These are phyloP conservation scores for Trichoderma sp. DNA, from an alignment of 2,329 filamentous ascomycete genomes.

Conservation along the genomic window DNA sequence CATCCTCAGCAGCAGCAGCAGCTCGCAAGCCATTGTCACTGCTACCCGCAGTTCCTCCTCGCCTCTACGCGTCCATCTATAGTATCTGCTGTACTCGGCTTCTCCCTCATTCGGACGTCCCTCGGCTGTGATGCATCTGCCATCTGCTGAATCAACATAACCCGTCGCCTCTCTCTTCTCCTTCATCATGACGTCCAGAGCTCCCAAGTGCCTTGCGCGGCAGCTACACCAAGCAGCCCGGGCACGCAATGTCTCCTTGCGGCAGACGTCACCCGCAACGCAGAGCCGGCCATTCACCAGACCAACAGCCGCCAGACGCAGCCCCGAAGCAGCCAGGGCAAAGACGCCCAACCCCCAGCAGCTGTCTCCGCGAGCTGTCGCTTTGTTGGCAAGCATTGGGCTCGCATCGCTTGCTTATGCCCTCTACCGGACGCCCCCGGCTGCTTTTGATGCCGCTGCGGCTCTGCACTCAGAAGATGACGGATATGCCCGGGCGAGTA, in stretches of 20 bases:
- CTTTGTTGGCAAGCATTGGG: slow-evolving; percentile 22
- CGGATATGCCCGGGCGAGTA: background rate
- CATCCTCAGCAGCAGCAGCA: background rate
- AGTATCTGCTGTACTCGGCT: background rate
- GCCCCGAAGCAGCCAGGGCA: slow-evolving; percentile 1
- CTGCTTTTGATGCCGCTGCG: slow-evolving; percentile 21
- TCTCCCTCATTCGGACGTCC: background rate
- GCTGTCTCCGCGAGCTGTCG: slow-evolving; percentile 11
- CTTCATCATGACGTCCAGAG: slow-evolving; percentile 18
- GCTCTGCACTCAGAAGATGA: slow-evolving; percentile 12
- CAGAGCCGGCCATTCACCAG: slow-evolving; percentile 17
- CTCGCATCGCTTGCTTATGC: slow-evolving; percentile 20
- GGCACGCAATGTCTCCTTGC: background rate
- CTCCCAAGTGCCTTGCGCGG: slow-evolving; percentile 5
- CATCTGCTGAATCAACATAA: background rate
- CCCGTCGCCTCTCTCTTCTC: background rate
- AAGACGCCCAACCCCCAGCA: background rate
- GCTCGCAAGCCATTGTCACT: slow-evolving; percentile 1
- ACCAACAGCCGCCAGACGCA: slow-evolving; percentile 11
- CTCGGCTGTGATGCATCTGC: slow-evolving; percentile 1
- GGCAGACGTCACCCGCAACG: background rate
- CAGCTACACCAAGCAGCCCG: slow-evolving; percentile 13
- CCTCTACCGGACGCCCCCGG: slow-evolving; percentile 18
- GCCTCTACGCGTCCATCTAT: background rate
- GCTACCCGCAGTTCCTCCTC: background rate